Evolutionary conservation across 108 stramenopile species (phyloP).

Genomic region (Cyclostephanos invisitatus): DNA sequence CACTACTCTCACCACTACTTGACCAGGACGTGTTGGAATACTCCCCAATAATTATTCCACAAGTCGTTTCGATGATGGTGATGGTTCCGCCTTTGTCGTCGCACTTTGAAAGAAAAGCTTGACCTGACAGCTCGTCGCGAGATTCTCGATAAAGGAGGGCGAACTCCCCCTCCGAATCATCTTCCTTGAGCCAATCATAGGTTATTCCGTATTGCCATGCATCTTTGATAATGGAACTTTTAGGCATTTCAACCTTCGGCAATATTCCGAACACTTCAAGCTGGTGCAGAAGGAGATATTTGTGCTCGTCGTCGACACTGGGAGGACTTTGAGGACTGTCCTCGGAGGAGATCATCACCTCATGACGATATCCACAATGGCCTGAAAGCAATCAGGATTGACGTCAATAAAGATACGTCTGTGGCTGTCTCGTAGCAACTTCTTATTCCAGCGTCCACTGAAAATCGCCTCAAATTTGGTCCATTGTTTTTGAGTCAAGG

Average conservation of each 20-base stretch:
- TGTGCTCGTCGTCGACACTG: conserved; percentile 23
- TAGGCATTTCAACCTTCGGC: background rate
- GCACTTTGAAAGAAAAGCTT: conserved; percentile 26
- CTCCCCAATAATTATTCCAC: no score
- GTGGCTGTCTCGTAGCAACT: conserved; percentile 5
- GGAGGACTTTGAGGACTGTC: conserved; percentile 9
- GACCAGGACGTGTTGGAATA: conserved; percentile 17
- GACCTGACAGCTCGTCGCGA: background rate
- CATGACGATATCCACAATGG: conserved; percentile 20
- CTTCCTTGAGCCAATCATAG: no score
- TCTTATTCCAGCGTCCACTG: conserved; percentile 26
- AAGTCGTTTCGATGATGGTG: no score
- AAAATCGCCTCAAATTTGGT: no score
- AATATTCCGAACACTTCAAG: conserved; percentile 29
- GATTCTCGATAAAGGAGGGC: no score
- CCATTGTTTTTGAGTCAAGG: no score
- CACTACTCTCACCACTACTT: background rate
- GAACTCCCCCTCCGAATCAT: no score
- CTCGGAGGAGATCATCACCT: conserved; percentile 5
- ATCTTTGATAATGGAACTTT: conserved; percentile 21
- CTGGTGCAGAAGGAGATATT: conserved; percentile 24
- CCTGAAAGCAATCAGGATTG: no score
- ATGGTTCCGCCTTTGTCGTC: conserved; percentile 19
- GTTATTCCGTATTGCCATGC: background rate
- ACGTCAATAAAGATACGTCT: conserved; percentile 28